These are phyloP conservation scores for Lithospermum erythrorhizon DNA, from an alignment of 257 asterid species.

Conservation along the genomic window DNA sequence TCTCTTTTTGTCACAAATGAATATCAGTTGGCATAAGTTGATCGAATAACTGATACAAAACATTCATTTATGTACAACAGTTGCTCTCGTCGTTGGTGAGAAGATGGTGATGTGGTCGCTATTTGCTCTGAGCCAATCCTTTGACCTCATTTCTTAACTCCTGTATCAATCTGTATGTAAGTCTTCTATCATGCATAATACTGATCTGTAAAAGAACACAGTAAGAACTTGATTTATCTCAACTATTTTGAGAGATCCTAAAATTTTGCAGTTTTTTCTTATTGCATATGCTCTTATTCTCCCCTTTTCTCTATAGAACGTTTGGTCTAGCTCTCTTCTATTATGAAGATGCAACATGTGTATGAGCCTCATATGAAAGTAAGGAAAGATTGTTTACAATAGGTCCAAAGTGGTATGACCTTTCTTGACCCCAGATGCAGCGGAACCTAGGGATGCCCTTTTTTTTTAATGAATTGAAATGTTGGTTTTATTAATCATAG, in stretches of 20 bases:
- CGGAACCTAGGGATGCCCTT: too few species aligned
- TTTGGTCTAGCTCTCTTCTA: too few species aligned
- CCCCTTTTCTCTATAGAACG: neutral
- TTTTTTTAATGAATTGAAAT: too few species aligned
- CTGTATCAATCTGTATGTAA: conserved; percentile 13
- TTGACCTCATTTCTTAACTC: conserved; percentile 11
- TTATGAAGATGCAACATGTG: too few species aligned
- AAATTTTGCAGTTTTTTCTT: neutral
- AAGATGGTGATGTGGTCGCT: conserved; percentile 50
- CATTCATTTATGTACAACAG: conserved; percentile 33
- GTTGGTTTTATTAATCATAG: too few species aligned
- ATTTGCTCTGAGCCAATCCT: conserved; percentile 6
- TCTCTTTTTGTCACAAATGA: neutral
- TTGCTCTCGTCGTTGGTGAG: conserved; percentile 76
- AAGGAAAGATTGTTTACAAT: too few species aligned
- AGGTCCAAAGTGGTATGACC: too few species aligned
- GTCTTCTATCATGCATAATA: conserved; percentile 7
- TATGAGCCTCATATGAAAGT: too few species aligned
- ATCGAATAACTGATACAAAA: conserved; percentile 9
- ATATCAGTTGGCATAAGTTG: neutral
- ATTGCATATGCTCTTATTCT: neutral
- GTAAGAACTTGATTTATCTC: neutral
- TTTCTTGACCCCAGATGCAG: too few species aligned
- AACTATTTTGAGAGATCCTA: neutral
- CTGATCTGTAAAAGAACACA: conserved; percentile 2